A percentile compares a stretch with the other conserved stretches of the same genome.
Conservation (phyloP, 1,284 basidiomycete genomes). For the Ustilago crameri region DNA sequence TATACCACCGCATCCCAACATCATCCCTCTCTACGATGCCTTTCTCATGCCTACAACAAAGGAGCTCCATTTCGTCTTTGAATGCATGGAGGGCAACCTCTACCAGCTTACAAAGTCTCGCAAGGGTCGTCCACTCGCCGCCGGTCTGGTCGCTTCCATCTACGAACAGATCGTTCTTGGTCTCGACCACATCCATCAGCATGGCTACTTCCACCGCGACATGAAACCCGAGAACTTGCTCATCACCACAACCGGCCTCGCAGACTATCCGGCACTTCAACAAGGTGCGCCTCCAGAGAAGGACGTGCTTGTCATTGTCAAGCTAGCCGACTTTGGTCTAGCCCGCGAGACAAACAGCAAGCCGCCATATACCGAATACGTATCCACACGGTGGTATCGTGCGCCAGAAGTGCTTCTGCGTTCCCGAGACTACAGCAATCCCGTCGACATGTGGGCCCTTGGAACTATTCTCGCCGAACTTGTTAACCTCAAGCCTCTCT, state of each 20-base stretch:
- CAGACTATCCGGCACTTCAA: slow-evolving; percentile 79
- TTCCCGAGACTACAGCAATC: slow-evolving; percentile 90
- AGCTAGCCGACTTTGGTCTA: slow-evolving; percentile 97
- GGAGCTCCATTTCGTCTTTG: slow-evolving; percentile 99
- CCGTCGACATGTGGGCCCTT: slow-evolving; percentile 99
- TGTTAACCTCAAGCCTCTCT: slow-evolving; percentile 91
- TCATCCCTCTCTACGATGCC: slow-evolving; percentile 98
- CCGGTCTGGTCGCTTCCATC: slow-evolving; percentile 92
- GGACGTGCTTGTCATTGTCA: slow-evolving; percentile 96
- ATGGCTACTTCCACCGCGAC: slow-evolving; percentile 98
- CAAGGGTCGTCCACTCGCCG: slow-evolving; percentile 90
- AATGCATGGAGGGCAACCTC: slow-evolving; percentile 99
- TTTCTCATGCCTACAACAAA: slow-evolving; percentile 92
- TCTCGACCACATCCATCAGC: slow-evolving; percentile 88
- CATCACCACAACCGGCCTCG: slow-evolving; percentile 97
- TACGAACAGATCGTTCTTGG: slow-evolving; percentile 92
- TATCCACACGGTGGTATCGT: slow-evolving; percentile 98
- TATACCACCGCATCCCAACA: slow-evolving; percentile 94
- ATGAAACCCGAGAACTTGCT: slow-evolving; percentile 99
- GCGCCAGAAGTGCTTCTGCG: slow-evolving; percentile 95
- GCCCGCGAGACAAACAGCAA: slow-evolving; percentile 87
- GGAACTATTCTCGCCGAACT: slow-evolving; percentile 98
- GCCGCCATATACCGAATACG: slow-evolving; percentile 98
- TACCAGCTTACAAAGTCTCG: slow-evolving; percentile 98
- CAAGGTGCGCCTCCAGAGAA: slow-evolving; percentile 73